phyloP scores from a whole-genome alignment of 176 grass and related monocot genomes.

The Lolium perenne region DNA sequence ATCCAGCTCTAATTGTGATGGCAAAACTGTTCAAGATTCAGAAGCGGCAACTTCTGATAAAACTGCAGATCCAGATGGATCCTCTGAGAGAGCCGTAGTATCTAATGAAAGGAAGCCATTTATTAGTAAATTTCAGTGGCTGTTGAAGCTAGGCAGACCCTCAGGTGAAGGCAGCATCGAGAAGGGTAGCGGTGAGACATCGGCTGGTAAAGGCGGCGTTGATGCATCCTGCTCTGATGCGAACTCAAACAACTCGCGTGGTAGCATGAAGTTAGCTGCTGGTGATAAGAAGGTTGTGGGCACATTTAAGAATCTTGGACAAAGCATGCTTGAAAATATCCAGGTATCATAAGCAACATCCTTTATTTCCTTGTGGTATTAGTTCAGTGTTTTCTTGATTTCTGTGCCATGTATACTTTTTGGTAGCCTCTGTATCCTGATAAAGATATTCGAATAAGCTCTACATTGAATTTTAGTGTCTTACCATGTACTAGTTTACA shows the following conservation, averaged over 20 bases:
- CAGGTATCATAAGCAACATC: constrained; percentile 57
- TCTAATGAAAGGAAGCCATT: constrained; percentile 68
- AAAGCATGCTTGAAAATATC: constrained; percentile 97
- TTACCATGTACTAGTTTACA: background rate
- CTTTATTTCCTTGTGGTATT: background rate
- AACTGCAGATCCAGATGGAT: constrained; percentile 39
- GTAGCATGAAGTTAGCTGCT: constrained; percentile 45
- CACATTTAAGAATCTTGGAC: constrained; percentile 77
- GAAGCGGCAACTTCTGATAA: constrained; percentile 25
- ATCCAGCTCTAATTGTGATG: constrained; percentile 36
- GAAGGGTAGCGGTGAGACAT: constrained; percentile 45
- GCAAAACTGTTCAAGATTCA: constrained; percentile 46
- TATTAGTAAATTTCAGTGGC: constrained; percentile 81
- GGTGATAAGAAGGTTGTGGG: constrained; percentile 82
- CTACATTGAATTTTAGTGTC: background rate
- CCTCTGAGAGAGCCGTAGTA: constrained; percentile 32
- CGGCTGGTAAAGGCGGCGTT: constrained; percentile 32
- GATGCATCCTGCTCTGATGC: constrained; percentile 31
- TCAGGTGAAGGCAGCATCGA: constrained; percentile 50
- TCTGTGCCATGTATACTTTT: background rate
- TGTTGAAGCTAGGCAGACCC: constrained; percentile 73
- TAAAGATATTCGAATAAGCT: constrained; percentile 5
- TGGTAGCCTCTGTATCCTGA: background rate
- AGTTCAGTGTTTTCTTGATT: background rate
- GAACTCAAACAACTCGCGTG: constrained; percentile 34